Base-by-base conservation (phyloP, 768 basidiomycete species). In the Termitomyces eurrhizus region DNA sequence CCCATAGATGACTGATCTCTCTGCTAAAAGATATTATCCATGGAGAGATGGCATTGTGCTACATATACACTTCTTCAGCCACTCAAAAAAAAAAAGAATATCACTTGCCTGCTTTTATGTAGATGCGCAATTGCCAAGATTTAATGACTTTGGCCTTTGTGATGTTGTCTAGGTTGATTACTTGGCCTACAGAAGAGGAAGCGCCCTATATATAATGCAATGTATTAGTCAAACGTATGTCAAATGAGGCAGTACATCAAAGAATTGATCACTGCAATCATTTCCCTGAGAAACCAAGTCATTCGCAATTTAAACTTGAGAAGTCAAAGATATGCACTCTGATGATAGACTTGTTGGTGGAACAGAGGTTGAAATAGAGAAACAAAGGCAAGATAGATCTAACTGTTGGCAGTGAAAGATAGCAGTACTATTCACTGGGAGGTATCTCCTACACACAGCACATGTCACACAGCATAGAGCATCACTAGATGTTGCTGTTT, bases 21-120 rank as follows among this genome's bases (percentile, higher is more conserved):
- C 14, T 13, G 1, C 21, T 49, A 1, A 24, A 44, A 35, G 64
- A 3, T 67, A 57, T 46, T 60, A 64, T 56, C 69, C 72, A 7
- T 65, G 69, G 61, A 70, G 56, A 70, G 13, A 77, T 68, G 14
- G 69, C 70, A 52, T 75, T 69, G 13, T 67, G 69, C 74, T 73
- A 77, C 44, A 62, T 67, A 52, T 70, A 66, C n/a, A 73, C 57
- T 29, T 74, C 70, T 7, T 68, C 67, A 39, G 72, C 69, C 21
- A 61, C 64, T 21, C 57, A 58, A 61, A 75, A 75, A 4, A 68
- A 67, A 12, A 77, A 62, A n/a, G 62, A 68, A 49, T 75, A 62
- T 13, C 65, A 65, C 35, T 70, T 71, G 8, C 69, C 67, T 29
- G 65, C 64, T 11, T 46, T 56, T 1, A 70, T 60, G 52, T 59